Conservation (phyloP, 2,329 filamentous ascomycete genomes). For the Penicillium sp. region DNA sequence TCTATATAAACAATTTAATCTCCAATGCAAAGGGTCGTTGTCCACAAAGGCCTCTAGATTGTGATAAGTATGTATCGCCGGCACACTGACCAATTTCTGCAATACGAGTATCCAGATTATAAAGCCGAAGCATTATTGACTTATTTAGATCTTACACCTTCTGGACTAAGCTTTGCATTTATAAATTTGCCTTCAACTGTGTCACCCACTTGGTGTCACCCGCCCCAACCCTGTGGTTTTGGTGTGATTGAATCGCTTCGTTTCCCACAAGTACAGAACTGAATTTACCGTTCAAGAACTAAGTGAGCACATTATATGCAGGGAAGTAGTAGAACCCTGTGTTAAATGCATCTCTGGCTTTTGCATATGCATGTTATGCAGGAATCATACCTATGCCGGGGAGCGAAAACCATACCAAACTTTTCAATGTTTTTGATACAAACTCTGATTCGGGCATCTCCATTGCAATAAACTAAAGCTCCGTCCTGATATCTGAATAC, state of each 20-base stretch:
- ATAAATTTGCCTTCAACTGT: neutral
- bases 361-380: neutral
- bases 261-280: neutral
- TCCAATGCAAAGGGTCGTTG: neutral
- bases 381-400: too few relatives aligned
- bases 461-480: neutral
- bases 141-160: neutral
- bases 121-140: neutral
- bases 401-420: neutral
- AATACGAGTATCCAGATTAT: neutral
- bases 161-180: too few relatives aligned
- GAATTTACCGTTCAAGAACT: neutral
- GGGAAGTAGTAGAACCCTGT: neutral
- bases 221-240: neutral
- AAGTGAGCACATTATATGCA: neutral
- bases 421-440: neutral
- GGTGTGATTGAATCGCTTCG: neutral
- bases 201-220: neutral
- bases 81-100: neutral
- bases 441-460: neutral
- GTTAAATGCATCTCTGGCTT: neutral
- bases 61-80: neutral
- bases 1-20: neutral
- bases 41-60: neutral
- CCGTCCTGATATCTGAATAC: too few relatives aligned